phyloP scores from a whole-genome alignment of 1,284 basidiomycete species.

The Rhodotorula sp. region DNA sequence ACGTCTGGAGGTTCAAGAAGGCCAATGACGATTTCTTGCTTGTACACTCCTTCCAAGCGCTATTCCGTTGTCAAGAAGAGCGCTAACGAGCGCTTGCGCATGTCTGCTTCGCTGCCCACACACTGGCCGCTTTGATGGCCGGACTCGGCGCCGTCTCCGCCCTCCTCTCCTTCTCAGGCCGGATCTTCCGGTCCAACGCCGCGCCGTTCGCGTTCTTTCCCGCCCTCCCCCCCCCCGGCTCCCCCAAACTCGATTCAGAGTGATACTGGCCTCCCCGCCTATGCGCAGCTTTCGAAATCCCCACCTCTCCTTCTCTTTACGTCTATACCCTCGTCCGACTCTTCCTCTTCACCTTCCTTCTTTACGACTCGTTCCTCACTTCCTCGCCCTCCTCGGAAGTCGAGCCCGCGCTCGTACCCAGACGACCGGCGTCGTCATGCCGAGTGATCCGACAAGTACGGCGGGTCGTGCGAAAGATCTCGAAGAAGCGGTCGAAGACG shows the following conservation, averaged over 20 bases:
- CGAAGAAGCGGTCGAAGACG: too few relatives aligned
- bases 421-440: too few relatives aligned
- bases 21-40: constrained; percentile 4
- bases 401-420: background rate
- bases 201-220: background rate
- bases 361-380: background rate
- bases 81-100: background rate
- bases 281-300: background rate
- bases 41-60: background rate
- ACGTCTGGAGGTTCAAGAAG: background rate
- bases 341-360: background rate
- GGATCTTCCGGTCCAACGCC: background rate
- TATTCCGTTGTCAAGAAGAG: background rate
- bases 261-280: too few relatives aligned
- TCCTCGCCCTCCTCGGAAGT: background rate
- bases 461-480: too few relatives aligned
- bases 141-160: background rate
- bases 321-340: background rate
- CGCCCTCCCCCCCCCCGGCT: background rate
- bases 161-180: background rate
- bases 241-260: background rate
- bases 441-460: too few relatives aligned
- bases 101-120: background rate
- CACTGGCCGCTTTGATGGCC: background rate
- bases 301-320: background rate